phyloP scores from a whole-genome alignment of 768 basidiomycete species.

The Lentinula aciculospora region DNA sequence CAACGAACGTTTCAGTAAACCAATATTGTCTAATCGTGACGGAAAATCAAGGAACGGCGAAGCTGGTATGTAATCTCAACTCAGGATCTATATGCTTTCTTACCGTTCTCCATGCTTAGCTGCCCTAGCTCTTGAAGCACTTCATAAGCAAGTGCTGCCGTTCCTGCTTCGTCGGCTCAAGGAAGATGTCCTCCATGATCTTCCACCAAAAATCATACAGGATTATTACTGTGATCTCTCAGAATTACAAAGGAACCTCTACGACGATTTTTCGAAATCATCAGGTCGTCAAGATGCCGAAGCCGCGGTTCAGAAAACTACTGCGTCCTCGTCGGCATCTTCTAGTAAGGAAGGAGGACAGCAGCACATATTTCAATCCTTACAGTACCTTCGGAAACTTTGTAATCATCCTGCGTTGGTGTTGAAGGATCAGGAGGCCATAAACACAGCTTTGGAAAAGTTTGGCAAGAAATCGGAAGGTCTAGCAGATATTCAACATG shows the following conservation, averaged over 20 bases:
- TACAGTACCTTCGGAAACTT: conserved; percentile 94
- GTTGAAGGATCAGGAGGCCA: conserved; percentile 65
- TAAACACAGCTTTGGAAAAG: conserved; percentile 50
- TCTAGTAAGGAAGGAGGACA: conserved; percentile 42
- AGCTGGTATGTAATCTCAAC: conserved; percentile 58
- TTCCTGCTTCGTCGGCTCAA: conserved; percentile 95
- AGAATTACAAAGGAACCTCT: conserved; percentile 87
- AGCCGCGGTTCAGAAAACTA: conserved; percentile 45
- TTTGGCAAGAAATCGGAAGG: conserved; percentile 38
- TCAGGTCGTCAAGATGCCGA: conserved; percentile 61
- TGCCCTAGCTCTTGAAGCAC: conserved; percentile 86
- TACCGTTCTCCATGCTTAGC: conserved; percentile 39
- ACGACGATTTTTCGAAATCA: conserved; percentile 89
- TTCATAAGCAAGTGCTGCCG: conserved; percentile 99
- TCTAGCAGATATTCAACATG: conserved; percentile 80
- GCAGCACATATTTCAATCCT: conserved; percentile 92
- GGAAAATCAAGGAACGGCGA: conserved; percentile 93
- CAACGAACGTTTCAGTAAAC: conserved; percentile 94
- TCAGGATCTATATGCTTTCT: not conserved
- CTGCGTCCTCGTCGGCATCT: conserved; percentile 22
- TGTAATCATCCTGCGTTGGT: conserved; percentile 97
- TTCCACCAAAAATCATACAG: conserved; percentile 99
- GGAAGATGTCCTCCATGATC: conserved; percentile 92
- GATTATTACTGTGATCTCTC: conserved; percentile 99
- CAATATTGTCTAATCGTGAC: conserved; percentile 90